phyloP scores from a whole-genome alignment of 805 yeast genomes.

The Blastobotrys attinorum region DNA sequence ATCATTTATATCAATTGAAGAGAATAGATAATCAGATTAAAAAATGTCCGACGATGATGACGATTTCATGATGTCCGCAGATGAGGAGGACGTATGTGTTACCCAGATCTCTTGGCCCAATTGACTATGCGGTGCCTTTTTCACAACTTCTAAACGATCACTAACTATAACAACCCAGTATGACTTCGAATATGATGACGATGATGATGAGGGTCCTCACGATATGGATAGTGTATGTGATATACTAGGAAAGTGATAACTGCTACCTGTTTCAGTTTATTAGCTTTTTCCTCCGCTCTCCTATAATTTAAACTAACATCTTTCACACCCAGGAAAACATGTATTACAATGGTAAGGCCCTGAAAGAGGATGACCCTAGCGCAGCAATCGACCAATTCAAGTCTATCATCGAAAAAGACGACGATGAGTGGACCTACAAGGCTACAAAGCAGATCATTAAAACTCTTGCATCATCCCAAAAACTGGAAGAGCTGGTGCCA shows the following conservation, averaged over 20 bases:
- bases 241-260: not conserved
- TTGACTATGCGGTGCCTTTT: not conserved
- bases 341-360: slow-evolving; percentile 33
- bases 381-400: slow-evolving; percentile 27
- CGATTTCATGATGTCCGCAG: slow-evolving; percentile 33
- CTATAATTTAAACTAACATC: not conserved
- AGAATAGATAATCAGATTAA: not conserved
- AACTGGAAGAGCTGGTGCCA: slow-evolving; percentile 17
- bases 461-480: slow-evolving; percentile 18
- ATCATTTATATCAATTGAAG: not conserved
- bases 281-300: no score
- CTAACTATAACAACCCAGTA: slow-evolving; percentile 23
- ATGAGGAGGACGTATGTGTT: slow-evolving; percentile 27
- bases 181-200: slow-evolving; percentile 33
- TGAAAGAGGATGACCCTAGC: slow-evolving; percentile 27
- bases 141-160: no score
- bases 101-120: not conserved
- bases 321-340: slow-evolving; percentile 21
- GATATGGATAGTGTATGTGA: slow-evolving; percentile 16
- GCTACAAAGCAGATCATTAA: slow-evolving; percentile 31
- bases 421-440: slow-evolving; percentile 21
- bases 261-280: no score
- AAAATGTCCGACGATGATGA: slow-evolving; percentile 30
- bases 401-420: slow-evolving; percentile 20
- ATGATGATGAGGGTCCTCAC: slow-evolving; percentile 21